These are phyloP conservation scores for Lodderomyces theae DNA, from an alignment of 1,139 yeast genomes.

Conservation along the genomic window DNA sequence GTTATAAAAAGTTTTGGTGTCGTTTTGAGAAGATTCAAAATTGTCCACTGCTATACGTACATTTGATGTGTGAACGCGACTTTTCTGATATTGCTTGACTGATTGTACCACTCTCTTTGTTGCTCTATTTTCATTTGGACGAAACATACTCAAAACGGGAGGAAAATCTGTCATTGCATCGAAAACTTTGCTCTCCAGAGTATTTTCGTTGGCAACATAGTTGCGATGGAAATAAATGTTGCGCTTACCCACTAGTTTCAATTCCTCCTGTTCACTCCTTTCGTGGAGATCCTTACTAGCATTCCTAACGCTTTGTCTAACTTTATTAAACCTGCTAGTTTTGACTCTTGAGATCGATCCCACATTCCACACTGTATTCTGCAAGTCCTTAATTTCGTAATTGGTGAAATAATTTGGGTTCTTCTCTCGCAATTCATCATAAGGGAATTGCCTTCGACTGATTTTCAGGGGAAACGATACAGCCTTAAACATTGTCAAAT, in stretches of 20 bases:
- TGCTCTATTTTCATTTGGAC: conserved; percentile 51
- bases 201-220: too few relatives aligned
- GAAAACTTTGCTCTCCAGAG: conserved; percentile 33
- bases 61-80: neutral
- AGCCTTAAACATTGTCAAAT: conserved; percentile 22
- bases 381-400: conserved; percentile 31
- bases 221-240: conserved; percentile 34
- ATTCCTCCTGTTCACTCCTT: conserved; percentile 18
- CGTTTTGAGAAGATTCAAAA: conserved; percentile 6
- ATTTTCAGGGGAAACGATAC: conserved; percentile 29
- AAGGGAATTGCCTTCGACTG: conserved; percentile 24
- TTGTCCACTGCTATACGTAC: neutral
- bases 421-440: conserved; percentile 11
- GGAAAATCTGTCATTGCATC: conserved; percentile 24
- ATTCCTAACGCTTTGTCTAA: conserved; percentile 17
- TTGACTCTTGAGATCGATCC: conserved; percentile 46
- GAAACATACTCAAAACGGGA: conserved; percentile 47
- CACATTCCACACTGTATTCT: conserved; percentile 35
- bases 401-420: conserved; percentile 20
- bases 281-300: conserved; percentile 5
- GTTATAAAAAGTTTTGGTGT: conserved; percentile 31
- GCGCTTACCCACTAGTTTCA: conserved; percentile 26
- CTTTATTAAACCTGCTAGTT: conserved; percentile 19
- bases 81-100: conserved; percentile 6
- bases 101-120: conserved; percentile 22